Percentiles rank a stretch among this genome's conserved stretches.
Evolutionary conservation across 192 early-diverging fungal species (phyloP).

Genomic region (Coemansia sp.): DNA sequence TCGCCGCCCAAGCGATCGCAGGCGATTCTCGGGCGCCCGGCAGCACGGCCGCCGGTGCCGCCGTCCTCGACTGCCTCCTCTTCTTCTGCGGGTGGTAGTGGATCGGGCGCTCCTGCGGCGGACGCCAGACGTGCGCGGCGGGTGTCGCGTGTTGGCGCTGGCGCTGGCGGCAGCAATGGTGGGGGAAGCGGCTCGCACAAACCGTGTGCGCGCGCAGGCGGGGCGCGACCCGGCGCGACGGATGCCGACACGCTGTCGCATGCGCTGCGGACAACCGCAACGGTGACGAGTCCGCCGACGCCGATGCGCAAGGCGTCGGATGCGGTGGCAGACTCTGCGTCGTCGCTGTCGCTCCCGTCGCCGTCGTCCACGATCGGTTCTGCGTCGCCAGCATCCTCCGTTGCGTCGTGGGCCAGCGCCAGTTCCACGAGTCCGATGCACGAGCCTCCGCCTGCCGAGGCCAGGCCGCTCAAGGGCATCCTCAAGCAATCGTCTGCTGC

Average conservation of each 20-base stretch:
- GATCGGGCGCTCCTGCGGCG: background rate
- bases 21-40: constrained; percentile 16
- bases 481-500: constrained; percentile 26
- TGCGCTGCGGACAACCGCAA: constrained; percentile 7
- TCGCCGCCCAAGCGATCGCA: constrained; percentile 30
- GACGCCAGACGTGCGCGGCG: constrained; percentile 10
- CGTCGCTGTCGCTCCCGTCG: constrained; percentile 33
- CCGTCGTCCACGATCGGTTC: constrained; percentile 25
- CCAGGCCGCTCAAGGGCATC: constrained; percentile 44
- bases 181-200: background rate
- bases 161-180: constrained; percentile 1
- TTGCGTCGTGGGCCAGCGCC: constrained; percentile 46
- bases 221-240: background rate
- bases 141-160: constrained; percentile 5
- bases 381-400: constrained; percentile 33
- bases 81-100: constrained; percentile 4
- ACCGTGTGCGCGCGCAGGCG: background rate
- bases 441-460: constrained; percentile 45
- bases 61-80: background rate
- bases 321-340: constrained; percentile 8
- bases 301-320: constrained; percentile 10
- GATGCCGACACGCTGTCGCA: constrained; percentile 12
- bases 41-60: constrained; percentile 18
- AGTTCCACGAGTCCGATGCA: constrained; percentile 37
- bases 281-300: constrained; percentile 22